Conservation (phyloP, 768 basidiomycete genomes). For the Tylopilus plumbeoviolaceoides region DNA sequence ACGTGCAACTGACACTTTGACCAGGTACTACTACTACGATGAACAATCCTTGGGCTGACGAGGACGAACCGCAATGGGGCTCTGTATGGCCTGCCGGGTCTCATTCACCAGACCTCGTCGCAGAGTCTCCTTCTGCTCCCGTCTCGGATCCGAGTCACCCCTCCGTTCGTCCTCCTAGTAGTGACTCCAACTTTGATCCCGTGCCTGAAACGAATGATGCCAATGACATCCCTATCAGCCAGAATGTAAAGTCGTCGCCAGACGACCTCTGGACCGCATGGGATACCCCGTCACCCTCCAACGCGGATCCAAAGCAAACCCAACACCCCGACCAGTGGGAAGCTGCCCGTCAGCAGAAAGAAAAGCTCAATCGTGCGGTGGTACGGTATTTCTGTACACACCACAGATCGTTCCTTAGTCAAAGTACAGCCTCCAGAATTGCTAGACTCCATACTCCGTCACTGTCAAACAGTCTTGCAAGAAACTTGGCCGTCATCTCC, state of each 20-base stretch:
- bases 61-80: background rate
- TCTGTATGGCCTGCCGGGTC: background rate
- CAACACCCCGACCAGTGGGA: conserved; percentile 62
- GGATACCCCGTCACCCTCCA: conserved; percentile 25
- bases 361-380: conserved; percentile 56
- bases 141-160: background rate
- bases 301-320: conserved; percentile 17
- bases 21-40: conserved; percentile 30
- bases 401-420: conserved; percentile 17
- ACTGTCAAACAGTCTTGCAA: conserved; percentile 48
- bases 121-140: background rate
- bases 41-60: conserved; percentile 75
- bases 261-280: conserved; percentile 40
- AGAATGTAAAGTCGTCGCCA: background rate
- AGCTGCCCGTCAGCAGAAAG: conserved; percentile 51
- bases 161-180: no score
- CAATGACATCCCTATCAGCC: conserved; percentile 7
- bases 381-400: conserved; percentile 40
- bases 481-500: conserved; percentile 48
- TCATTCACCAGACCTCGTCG: background rate
- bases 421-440: conserved; percentile 62
- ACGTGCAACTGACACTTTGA: conserved; percentile 12
- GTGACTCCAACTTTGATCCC: background rate
- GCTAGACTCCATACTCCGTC: conserved; percentile 51
- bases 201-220: conserved; percentile 29